Conservation (phyloP, 148 eudicot species). For the Vaccinium macrocarpon region DNA sequence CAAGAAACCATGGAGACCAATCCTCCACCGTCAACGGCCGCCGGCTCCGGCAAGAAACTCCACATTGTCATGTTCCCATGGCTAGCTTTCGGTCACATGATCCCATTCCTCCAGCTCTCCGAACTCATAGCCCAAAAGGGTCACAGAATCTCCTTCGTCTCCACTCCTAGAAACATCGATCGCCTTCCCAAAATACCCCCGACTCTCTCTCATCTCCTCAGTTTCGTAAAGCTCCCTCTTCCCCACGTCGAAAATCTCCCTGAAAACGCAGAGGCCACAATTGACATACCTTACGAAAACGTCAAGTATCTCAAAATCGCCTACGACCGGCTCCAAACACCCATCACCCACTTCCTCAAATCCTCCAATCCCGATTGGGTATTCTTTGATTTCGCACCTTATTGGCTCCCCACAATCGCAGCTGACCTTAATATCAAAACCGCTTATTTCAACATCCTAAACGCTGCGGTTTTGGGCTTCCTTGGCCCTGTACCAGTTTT, state of each 20-base stretch:
- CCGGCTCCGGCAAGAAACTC: not conserved
- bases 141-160: slow-evolving; percentile 29
- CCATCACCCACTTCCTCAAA: slow-evolving; percentile 16
- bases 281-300: slow-evolving; percentile 20
- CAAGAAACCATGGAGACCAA: not conserved
- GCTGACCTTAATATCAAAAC: slow-evolving; percentile 6
- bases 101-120: slow-evolving; percentile 30
- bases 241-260: slow-evolving; percentile 24
- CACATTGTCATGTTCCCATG: slow-evolving; percentile 32
- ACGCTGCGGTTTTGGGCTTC: slow-evolving; percentile 14
- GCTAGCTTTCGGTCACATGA: slow-evolving; percentile 33
- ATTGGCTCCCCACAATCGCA: slow-evolving; percentile 27
- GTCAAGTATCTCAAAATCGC: slow-evolving; percentile 29
- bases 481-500: slow-evolving; percentile 10
- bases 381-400: slow-evolving; percentile 24
- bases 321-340: slow-evolving; percentile 23
- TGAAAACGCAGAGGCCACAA: slow-evolving; percentile 29
- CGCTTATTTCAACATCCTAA: slow-evolving; percentile 18
- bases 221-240: slow-evolving; percentile 18
- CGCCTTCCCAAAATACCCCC: slow-evolving; percentile 33
- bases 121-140: slow-evolving; percentile 8
- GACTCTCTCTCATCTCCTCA: not conserved
- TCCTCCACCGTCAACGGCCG: not conserved
- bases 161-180: slow-evolving; percentile 36
- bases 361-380: slow-evolving; percentile 32